These are phyloP conservation scores for Tagetes erecta DNA, from an alignment of 129 eudicot genomes.

Conservation along the genomic window DNA sequence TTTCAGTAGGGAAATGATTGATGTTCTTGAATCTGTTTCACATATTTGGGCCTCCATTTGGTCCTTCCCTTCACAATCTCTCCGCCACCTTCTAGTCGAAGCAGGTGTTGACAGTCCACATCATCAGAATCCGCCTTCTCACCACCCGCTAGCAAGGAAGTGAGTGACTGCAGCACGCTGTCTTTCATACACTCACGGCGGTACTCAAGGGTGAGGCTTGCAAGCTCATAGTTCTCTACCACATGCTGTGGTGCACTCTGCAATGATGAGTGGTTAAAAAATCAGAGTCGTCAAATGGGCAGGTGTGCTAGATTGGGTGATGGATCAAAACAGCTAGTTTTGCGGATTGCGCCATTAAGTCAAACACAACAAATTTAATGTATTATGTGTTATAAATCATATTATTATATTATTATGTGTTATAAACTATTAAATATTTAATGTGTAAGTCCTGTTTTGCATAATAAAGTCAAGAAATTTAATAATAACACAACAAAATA, in stretches of 20 bases:
- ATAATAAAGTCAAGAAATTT: background rate
- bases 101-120: conserved; percentile 90
- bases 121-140: conserved; percentile 35
- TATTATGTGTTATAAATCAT: too few species aligned
- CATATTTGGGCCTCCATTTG: conserved; percentile 77
- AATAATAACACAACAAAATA: background rate
- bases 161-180: conserved; percentile 94
- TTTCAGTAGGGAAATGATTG: conserved; percentile 49
- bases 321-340: background rate
- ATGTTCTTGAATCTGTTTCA: conserved; percentile 37
- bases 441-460: background rate
- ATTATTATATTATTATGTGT: too few species aligned
- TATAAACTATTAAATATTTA: too few species aligned
- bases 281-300: background rate
- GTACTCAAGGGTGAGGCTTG: conserved; percentile 87
- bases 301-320: background rate
- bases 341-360: background rate
- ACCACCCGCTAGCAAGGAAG: conserved; percentile 49
- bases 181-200: conserved; percentile 92
- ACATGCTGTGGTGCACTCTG: conserved; percentile 88
- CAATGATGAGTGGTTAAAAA: background rate
- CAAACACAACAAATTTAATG: background rate
- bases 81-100: conserved; percentile 62
- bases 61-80: conserved; percentile 85
- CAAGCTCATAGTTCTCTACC: conserved; percentile 87